Percentiles rank a stretch among this genome's conserved stretches.
Evolutionary conservation across 2,329 filamentous ascomycete species (phyloP).

Genomic region (Thelonectria discophora): DNA sequence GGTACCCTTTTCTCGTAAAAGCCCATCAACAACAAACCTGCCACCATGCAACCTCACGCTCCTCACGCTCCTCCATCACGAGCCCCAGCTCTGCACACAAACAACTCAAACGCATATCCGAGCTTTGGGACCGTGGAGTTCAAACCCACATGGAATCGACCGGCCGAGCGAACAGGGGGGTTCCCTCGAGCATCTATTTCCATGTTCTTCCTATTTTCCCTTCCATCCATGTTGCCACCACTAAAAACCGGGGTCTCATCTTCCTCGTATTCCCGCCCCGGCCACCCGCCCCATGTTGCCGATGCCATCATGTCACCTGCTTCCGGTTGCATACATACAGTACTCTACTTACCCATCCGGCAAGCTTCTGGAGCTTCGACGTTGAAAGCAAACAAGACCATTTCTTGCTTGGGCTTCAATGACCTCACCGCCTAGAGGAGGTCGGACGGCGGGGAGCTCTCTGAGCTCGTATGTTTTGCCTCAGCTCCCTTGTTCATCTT

Average conservation of each 20-base stretch:
- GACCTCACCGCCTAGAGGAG: slow-evolving; percentile 31
- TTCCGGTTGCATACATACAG: too few relatives aligned
- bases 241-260: slow-evolving; percentile 24
- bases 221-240: slow-evolving; percentile 1
- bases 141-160: too few relatives aligned
- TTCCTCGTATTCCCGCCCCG: slow-evolving; percentile 36
- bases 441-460: slow-evolving; percentile 1
- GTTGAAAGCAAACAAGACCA: background rate
- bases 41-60: slow-evolving; percentile 23
- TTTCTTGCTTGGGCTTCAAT: slow-evolving; percentile 23
- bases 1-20: slow-evolving; percentile 18
- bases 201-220: slow-evolving; percentile 3
- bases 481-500: too few relatives aligned
- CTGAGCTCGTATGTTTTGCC: slow-evolving; percentile 6
- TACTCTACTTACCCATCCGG: background rate
- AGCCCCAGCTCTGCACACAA: slow-evolving; percentile 31
- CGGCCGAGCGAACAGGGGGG: too few relatives aligned
- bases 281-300: background rate
- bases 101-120: background rate
- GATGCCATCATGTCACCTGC: background rate
- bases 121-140: slow-evolving; percentile 4
- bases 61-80: slow-evolving; percentile 23
- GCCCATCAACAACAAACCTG: slow-evolving; percentile 13
- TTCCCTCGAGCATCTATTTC: background rate
- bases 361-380: slow-evolving; percentile 13